These are phyloP conservation scores for Raphanus hybrid DNA, from an alignment of 441 rosid genomes.

Conservation along the genomic window DNA sequence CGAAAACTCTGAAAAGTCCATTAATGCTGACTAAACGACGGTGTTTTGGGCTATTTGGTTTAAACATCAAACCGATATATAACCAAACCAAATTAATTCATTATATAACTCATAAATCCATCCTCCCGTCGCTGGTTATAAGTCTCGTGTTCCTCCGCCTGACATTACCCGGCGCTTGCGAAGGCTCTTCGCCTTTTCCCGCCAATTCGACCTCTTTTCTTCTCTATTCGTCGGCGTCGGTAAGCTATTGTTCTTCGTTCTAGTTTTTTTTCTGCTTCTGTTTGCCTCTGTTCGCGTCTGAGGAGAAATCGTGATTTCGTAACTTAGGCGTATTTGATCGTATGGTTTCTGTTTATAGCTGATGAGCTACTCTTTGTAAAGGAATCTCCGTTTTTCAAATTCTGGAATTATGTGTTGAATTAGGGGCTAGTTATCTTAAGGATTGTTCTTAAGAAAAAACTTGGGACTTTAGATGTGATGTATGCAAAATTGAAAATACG, in stretches of 20 bases:
- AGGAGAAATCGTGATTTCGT: constrained; percentile 2
- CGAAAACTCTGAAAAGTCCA: too few relatives aligned
- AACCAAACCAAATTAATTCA: constrained; percentile 15
- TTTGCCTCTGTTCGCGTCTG: neutral
- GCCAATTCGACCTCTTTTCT: constrained; percentile 3
- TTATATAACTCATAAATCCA: neutral
- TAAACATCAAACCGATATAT: neutral
- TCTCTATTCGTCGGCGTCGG: neutral
- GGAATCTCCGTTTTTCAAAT: neutral
- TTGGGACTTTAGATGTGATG: neutral
- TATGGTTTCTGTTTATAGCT: neutral
- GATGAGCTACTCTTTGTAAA: neutral
- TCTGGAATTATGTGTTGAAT: neutral
- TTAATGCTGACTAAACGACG: neutral
- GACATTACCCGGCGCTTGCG: neutral
- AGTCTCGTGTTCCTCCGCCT: constrained; percentile 5
- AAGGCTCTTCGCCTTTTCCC: neutral
- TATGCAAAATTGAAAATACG: constrained; percentile 3
- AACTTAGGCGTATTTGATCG: constrained; percentile 11
- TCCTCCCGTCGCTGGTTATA: neutral
- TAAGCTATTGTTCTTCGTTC: constrained; percentile 11
- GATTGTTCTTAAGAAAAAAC: neutral
- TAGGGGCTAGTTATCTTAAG: neutral
- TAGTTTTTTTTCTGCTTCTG: neutral
- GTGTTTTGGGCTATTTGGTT: neutral